Evolutionary conservation across 305 asterid species (phyloP).

Genomic region (Nicotiana rustica): DNA sequence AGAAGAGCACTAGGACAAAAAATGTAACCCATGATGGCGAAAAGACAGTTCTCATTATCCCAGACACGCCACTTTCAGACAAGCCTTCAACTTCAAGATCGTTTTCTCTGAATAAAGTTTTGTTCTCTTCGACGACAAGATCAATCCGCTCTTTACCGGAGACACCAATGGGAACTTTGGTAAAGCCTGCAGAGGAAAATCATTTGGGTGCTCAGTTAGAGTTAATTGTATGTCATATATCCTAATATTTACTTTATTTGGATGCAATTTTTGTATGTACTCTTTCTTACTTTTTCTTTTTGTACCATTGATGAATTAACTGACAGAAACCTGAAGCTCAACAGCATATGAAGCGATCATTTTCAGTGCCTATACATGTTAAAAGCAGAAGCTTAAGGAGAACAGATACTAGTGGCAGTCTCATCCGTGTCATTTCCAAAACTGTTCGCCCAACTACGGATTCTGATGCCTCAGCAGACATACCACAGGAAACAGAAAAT

Average conservation of each 20-base stretch:
- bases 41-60: slow-evolving; percentile 73
- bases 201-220: slow-evolving; percentile 49
- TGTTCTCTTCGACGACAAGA: slow-evolving; percentile 73
- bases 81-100: slow-evolving; percentile 91
- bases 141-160: slow-evolving; percentile 74
- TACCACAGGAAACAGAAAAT: slow-evolving; percentile 56
- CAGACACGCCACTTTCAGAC: slow-evolving; percentile 67
- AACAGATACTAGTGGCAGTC: slow-evolving; percentile 72
- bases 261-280: background rate
- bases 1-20: slow-evolving; percentile 74
- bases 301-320: slow-evolving; percentile 36
- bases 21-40: slow-evolving; percentile 68
- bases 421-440: slow-evolving; percentile 82
- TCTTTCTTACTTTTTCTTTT: slow-evolving; percentile 33
- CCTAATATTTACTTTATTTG: slow-evolving; percentile 6
- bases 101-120: slow-evolving; percentile 75
- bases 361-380: slow-evolving; percentile 84
- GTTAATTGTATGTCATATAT: slow-evolving; percentile 54
- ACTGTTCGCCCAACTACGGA: slow-evolving; percentile 51
- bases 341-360: slow-evolving; percentile 72
- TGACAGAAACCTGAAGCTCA: slow-evolving; percentile 61
- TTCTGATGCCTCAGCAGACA: slow-evolving; percentile 57
- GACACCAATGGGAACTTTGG: slow-evolving; percentile 68
- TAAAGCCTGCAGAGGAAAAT: slow-evolving; percentile 52
- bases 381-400: slow-evolving; percentile 75